Evolutionary conservation across 352 stramenopile species (phyloP), one percentile per base, ranked within the genome.

Genomic region (Globisporangium canariense): DNA sequence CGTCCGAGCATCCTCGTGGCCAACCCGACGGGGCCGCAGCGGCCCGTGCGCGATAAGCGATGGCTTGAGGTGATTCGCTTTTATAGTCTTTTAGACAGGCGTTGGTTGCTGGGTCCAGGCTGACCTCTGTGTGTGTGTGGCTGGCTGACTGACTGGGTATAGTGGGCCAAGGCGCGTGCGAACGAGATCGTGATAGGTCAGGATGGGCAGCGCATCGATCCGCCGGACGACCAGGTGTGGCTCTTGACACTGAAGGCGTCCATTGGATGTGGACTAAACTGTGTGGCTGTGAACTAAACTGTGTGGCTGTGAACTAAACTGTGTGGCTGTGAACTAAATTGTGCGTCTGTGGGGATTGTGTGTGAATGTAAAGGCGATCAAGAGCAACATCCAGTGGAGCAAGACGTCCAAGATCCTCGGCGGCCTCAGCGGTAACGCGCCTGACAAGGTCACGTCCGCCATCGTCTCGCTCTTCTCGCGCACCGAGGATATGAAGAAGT

Each of bases 321-420:
- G 41, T 47, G 7, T 43, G 18, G 10, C 11, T 46, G 40, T 18
- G 38, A 10, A 20, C 6, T 53, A 7, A 46, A n/a, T 6, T 14
- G 40, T 46, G 40, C 2, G 10, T 9, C 10, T 14, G 25, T 28
- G 25, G 25, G 25, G 25, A 28, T 61, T 18, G 11, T 20, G 9
- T 59, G 22, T 69, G 32, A 6, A 70, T 63, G 54, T 43, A 9
- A 53, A 70, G 36, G 34, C 50, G 56, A 45, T 52, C 11, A 59
- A 62, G 62, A 86, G 76, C 74, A 88, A 79, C 54, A 81, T 89
- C 50, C 74, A 84, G 36, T 90, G 81, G 81, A 68, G 81, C 9
- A 76, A 74, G 46, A 68, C 76, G 16, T 72, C 79, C 25, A 79
- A 80, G 62, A 85, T 90, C 68, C 83, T 90, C 70, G 81, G 79